Evolutionary conservation across 352 stramenopile species (phyloP).

Genomic region (Phytophthora sojae): DNA sequence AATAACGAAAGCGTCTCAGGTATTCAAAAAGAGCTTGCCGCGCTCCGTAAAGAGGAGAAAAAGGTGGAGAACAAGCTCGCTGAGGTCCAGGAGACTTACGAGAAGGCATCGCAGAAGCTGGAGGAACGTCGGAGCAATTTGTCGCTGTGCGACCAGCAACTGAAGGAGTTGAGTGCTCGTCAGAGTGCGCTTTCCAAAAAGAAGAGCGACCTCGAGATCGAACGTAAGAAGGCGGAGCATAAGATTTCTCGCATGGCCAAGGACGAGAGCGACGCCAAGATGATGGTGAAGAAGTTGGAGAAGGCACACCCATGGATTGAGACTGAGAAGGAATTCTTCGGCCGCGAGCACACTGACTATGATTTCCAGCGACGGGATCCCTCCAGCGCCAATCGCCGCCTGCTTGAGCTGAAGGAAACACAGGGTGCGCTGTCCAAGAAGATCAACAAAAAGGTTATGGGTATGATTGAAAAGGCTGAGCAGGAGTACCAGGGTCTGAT

Average conservation of each 20-base stretch:
- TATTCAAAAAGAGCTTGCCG: conserved; percentile 70
- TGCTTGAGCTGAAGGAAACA: conserved; percentile 93
- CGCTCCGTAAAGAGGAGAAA: conserved; percentile 70
- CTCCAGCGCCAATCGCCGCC: conserved; percentile 80
- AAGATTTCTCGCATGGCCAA: conserved; percentile 94
- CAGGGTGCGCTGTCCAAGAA: conserved; percentile 96
- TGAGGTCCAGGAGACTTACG: conserved; percentile 70
- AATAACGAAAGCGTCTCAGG: conserved; percentile 57
- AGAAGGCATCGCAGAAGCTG: conserved; percentile 67
- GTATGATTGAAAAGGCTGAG: conserved; percentile 99
- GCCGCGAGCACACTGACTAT: conserved; percentile 97
- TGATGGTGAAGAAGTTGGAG: conserved; percentile 92
- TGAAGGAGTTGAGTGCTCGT: conserved; percentile 89
- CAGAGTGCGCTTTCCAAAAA: conserved; percentile 86
- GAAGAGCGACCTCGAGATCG: conserved; percentile 91
- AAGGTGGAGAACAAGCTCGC: conserved; percentile 75
- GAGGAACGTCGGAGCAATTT: conserved; percentile 76
- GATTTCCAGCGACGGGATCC: conserved; percentile 95
- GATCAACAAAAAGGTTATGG: conserved; percentile 99
- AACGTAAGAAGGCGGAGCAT: conserved; percentile 96
- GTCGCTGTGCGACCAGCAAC: conserved; percentile 90
- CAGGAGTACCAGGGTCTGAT: conserved; percentile 98
- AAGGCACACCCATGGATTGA: conserved; percentile 98
- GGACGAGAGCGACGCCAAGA: conserved; percentile 91
- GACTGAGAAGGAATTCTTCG: conserved; percentile 97